These are phyloP conservation scores for Leccinum discolor DNA, from an alignment of 1,284 basidiomycete species.

Conservation along the genomic window DNA sequence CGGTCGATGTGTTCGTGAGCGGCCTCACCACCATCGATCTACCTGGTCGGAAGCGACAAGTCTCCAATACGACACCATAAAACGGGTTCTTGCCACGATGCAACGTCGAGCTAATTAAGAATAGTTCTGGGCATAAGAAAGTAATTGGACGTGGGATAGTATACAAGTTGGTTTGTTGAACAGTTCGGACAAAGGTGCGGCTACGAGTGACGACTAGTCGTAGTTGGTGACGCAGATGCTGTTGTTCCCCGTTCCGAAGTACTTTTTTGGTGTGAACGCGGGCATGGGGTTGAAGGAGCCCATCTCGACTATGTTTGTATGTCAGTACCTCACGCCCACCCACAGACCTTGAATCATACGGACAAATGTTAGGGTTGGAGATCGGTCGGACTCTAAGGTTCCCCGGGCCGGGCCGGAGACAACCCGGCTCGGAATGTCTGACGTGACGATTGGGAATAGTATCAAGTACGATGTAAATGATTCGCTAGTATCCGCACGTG, in stretches of 20 bases:
- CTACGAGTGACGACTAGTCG: slow-evolving; percentile 42
- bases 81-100: slow-evolving; percentile 44
- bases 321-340: slow-evolving; percentile 8
- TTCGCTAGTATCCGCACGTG: too few species aligned
- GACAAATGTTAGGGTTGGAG: too few species aligned
- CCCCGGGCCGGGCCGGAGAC: too few species aligned
- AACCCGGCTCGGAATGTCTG: too few species aligned
- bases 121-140: neutral
- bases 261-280: slow-evolving; percentile 43
- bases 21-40: slow-evolving; percentile 40
- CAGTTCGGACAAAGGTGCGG: slow-evolving; percentile 43
- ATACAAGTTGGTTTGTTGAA: slow-evolving; percentile 36
- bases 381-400: too few species aligned
- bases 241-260: slow-evolving; percentile 45
- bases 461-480: too few species aligned
- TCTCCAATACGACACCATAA: slow-evolving; percentile 35
- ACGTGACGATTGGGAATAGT: too few species aligned
- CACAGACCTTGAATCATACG: neutral
- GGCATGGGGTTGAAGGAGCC: slow-evolving; percentile 47
- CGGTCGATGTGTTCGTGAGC: neutral
- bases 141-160: neutral
- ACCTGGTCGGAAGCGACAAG: slow-evolving; percentile 37
- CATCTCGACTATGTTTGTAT: slow-evolving; percentile 21
- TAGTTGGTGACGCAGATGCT: slow-evolving; percentile 32
- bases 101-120: slow-evolving; percentile 22